Conservation (phyloP, 495 filamentous ascomycete species). For the Parathielavia hyrcaniae region DNA sequence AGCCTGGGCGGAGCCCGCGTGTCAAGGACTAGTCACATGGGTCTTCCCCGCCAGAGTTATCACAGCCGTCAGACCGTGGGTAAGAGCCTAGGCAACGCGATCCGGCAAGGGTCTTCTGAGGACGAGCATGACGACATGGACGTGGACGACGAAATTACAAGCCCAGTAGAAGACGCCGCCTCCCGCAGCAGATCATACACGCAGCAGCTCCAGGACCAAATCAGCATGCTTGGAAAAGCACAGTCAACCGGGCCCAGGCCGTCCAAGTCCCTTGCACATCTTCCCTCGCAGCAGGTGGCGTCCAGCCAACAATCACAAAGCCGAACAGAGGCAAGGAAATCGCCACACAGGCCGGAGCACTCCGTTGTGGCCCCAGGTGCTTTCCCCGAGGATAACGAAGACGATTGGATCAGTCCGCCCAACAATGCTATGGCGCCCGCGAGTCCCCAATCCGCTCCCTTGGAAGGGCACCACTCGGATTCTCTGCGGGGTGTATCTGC, state of each 20-base stretch:
- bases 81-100: constrained; percentile 48
- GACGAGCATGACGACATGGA: constrained; percentile 54
- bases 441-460: constrained; percentile 43
- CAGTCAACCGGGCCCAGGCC: constrained; percentile 55
- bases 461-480: constrained; percentile 55
- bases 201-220: constrained; percentile 83
- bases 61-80: constrained; percentile 58
- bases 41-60: constrained; percentile 59
- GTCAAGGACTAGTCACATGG: constrained; percentile 74
- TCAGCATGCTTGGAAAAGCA: constrained; percentile 83
- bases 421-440: constrained; percentile 23
- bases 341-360: constrained; percentile 33
- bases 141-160: constrained; percentile 47
- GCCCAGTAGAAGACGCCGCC: constrained; percentile 33
- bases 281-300: constrained; percentile 32
- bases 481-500: constrained; percentile 51
- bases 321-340: constrained; percentile 28
- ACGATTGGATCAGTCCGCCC: constrained; percentile 78
- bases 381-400: constrained; percentile 60
- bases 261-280: constrained; percentile 64
- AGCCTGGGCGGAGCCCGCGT: constrained; percentile 59
- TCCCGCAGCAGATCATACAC: constrained; percentile 82
- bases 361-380: constrained; percentile 41
- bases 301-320: background rate
- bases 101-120: constrained; percentile 36